Evolutionary conservation across 768 basidiomycete species (phyloP).

Genomic region (Sporobolomyces phaffii): DNA sequence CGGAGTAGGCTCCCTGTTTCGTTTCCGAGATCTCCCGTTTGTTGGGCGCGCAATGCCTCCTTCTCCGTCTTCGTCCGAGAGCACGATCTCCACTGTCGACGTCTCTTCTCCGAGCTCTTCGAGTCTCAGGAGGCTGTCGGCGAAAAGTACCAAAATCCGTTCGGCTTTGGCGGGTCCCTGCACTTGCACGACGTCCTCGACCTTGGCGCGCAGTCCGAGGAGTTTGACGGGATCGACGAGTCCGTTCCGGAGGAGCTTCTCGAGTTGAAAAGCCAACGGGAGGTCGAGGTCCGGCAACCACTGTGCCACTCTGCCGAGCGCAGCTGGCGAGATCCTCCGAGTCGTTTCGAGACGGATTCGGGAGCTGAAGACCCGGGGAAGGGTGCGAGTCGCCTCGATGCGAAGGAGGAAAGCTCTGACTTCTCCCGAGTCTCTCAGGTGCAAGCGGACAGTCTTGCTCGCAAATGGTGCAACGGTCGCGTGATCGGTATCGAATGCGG

Average conservation of each 20-base stretch:
- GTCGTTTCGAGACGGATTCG: background rate
- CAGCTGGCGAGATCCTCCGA: background rate
- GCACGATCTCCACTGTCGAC: background rate
- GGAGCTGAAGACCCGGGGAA: conserved; percentile 7
- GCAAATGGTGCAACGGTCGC: background rate
- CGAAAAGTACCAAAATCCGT: background rate
- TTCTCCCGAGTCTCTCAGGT: background rate
- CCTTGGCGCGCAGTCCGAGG: background rate
- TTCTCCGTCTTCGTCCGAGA: background rate
- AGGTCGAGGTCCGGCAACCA: conserved; percentile 5
- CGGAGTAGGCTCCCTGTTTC: too few species aligned
- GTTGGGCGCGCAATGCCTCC: too few species aligned
- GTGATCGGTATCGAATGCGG: background rate
- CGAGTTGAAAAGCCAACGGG: conserved; percentile 21
- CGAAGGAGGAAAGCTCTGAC: background rate
- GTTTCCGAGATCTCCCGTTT: background rate
- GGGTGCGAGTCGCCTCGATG: too few species aligned
- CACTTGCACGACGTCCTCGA: background rate
- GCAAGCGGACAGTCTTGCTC: background rate
- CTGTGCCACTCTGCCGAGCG: background rate
- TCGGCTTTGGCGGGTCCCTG: background rate
- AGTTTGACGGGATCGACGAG: conserved; percentile 11
- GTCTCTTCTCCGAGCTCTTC: background rate
- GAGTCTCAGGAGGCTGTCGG: background rate
- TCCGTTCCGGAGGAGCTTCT: conserved; percentile 13